Evolutionary conservation across 805 yeast species (phyloP), one percentile per base, ranked within the genome.

Genomic region (Kregervanrija delftensis): DNA sequence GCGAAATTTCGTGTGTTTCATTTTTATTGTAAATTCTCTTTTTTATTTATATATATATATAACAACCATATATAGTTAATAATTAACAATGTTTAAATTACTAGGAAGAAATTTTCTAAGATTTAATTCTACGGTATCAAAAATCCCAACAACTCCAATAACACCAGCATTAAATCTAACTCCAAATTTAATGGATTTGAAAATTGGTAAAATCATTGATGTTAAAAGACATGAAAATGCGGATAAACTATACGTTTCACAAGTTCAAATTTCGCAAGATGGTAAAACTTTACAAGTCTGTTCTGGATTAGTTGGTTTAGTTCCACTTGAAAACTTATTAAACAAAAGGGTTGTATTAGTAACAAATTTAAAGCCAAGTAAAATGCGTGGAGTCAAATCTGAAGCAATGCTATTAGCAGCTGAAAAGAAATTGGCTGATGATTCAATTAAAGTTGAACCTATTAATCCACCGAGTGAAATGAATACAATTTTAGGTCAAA

Each of bases 391-490:
- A 1, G 71, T 74, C 15, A 57, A 55, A 35, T 79, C 85, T 2
- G 77, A 79, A 50, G 86, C 83, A 0, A 82, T 82, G 87, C 54
- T 82, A 1, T 55, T 82, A 15, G 86, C 86, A n/a, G 80, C 85
- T 1, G 53, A 57, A 8, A 50, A 41, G 14, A 22, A 16, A 4
- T 40, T 37, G 6, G 39, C 35, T 5, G 50, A 58, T 17, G 51
- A 47, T 11, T 33, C 44, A 2, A 33, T 47, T 1, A 49, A 49
- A 22, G 79, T 78, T 4, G 79, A 72, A 39, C 58, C 77, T 5
- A 72, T 79, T 0, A 45, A 42, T 3, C 78, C 82, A 1, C 81
- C 84, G 3, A 8, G 0, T 1, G 47, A 47, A 30, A n/a, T 34
- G 38, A 28, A 40, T 28, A 40, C 17, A 22, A n/a, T 40, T 40